Percentiles rank a stretch among this genome's conserved stretches.
Evolutionary conservation across 176 grass and related monocot species (phyloP).

Genomic region (Aechmea fasciata): DNA sequence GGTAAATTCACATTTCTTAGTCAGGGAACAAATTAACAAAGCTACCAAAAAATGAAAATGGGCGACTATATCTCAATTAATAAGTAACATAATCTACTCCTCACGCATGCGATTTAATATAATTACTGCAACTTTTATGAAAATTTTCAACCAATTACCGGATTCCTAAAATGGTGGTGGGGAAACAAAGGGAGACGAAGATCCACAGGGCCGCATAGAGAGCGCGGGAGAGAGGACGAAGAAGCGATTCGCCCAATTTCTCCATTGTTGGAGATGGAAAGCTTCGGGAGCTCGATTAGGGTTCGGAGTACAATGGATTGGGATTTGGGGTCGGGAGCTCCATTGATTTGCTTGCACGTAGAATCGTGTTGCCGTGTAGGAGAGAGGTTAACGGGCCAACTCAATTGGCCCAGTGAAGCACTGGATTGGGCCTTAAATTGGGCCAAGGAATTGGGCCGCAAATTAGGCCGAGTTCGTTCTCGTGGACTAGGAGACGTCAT

Average conservation of each 20-base stretch:
- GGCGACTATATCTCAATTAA: no score
- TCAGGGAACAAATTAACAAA: no score
- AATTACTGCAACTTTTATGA: background rate
- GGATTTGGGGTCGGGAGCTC: background rate
- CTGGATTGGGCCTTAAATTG: background rate
- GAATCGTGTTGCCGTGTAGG: background rate
- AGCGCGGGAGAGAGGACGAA: background rate
- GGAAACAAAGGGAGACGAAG: conserved; percentile 1
- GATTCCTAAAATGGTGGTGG: conserved; percentile 4
- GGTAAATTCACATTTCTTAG: no score
- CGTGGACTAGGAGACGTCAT: no score
- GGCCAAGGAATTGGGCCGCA: background rate
- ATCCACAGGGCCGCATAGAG: background rate
- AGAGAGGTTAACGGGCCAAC: background rate
- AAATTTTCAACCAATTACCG: conserved; percentile 3
- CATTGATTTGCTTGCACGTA: background rate
- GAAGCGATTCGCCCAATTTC: background rate
- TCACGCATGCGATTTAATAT: no score
- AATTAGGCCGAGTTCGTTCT: no score
- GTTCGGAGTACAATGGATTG: background rate
- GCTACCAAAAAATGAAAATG: no score
- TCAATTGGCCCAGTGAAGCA: background rate
- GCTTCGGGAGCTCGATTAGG: background rate
- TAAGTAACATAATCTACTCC: no score
- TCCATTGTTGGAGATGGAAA: background rate